Evolutionary conservation across 306 rosid species (phyloP), one percentile per base, ranked within the genome.

Genomic region (Corylus heterophylla): DNA sequence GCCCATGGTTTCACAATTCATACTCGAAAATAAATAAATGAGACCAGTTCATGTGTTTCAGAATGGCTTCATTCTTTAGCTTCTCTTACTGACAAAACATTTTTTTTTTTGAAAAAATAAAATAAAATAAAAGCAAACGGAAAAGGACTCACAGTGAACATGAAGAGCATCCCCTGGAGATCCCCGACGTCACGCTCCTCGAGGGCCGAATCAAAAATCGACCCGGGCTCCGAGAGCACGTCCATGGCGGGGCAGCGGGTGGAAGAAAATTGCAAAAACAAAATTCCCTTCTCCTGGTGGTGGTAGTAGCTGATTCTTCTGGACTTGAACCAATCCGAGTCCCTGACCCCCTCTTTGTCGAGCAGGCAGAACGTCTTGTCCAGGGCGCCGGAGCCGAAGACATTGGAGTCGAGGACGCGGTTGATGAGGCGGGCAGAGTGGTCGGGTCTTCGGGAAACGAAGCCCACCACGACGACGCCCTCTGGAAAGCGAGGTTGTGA

Each of bases 121-220:
- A 27, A 18, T 7, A 2, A 1, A 55, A 37, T 18, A 0, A 2
- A 54, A 52, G 4, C 55, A 31, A 37, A 69, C 11, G 10, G 31
- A 52, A 17, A 48, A 48, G 54, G 12, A 84, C 97, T 89, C 76
- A 94, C 98, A 67, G 92, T 87, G 92, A 94, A 94, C 97, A 94
- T 92, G 89, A 92, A 89, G 42, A 94, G 92, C 93, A 92, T 79
- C 82, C 92, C 98, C 86, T 88, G 93, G 45, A 88, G 93, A 78
- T 92, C 96, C 18, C 92, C 88, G 62, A 82, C 90, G 64, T 91
- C 93, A 48, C 84, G 88, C 78, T 94, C 93, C 75, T 90, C 91
- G 12, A 81, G 62, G 2, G 37, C 89, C 42, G 95, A 84, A 73
- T 87, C 97, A 9, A 81, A 92, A 74, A 88, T 88, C 8, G 83